Base-by-base conservation (phyloP, 192 early-diverging fungal genomes). In the Backusella sp. region DNA sequence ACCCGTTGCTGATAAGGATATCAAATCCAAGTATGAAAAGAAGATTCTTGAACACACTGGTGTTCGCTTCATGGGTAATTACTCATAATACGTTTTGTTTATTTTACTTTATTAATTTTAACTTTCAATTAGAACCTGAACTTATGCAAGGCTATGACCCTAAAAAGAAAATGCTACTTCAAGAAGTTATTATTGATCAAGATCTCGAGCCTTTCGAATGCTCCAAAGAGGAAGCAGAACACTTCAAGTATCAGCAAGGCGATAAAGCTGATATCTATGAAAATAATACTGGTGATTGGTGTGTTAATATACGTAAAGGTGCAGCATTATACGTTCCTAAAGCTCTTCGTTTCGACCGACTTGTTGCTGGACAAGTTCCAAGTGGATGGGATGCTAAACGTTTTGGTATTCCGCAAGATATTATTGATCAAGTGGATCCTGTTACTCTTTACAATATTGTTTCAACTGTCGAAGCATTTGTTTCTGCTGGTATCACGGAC, bases 351-450 rank as follows among this genome's bases (percentile, higher is more conserved):
- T 96, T 96, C 78, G 93, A 96, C 84, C 91, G 96, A n/a, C 83
- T 92, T 15, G 94, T 96, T 28, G 96, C 93, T 82, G 97, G 93
- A 41, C 96, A 97, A 78, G 91, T 97, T 73, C 97, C 97, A 9
- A 96, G 95, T 44, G 97, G 97, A 75, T 98, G 97, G 97, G 87
- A 92, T 73, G 94, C 97, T 70, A 88, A 87, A 67, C 93, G 93
- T 56, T 97, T 95, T 87, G 97, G 97, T 80, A 90, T 98, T 17
- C 95, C 97, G 52, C 86, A 90, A 69, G 96, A 97, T 68, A 94
- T 98, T 65, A 89, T 94, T 70, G 82, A 88, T 68, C 97, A 98
- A 85, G 96, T 98, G 32, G 97, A 98, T 79, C 90, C 85, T 21
- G 93, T 96, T 74, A 97, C 97, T 8, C 89, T 96, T 56, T 98